These are phyloP conservation scores for Asparagopsis taxiformis DNA, from an alignment of 31 red algal genomes.

Conservation along the genomic window DNA sequence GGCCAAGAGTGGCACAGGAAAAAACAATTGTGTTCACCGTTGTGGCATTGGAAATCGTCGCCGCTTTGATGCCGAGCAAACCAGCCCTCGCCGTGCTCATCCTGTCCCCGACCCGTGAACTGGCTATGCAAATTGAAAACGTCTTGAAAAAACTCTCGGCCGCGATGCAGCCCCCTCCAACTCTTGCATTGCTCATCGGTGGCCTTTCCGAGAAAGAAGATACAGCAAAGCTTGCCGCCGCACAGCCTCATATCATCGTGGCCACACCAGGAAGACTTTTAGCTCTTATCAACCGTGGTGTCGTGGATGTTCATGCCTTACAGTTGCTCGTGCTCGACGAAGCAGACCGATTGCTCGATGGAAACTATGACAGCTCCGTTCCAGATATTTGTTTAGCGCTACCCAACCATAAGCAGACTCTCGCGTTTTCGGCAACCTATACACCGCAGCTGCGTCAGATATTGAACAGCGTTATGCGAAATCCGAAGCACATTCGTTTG, in stretches of 20 bases:
- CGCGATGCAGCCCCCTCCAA: slow-evolving; percentile 9
- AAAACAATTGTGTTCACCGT: slow-evolving; percentile 55
- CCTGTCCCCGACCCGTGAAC: slow-evolving; percentile 50
- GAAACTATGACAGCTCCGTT: slow-evolving; percentile 16
- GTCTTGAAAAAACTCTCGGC: slow-evolving; percentile 15
- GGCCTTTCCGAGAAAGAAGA: slow-evolving; percentile 30
- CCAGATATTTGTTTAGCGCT: slow-evolving; percentile 35
- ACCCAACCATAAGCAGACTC: slow-evolving; percentile 23
- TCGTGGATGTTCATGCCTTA: slow-evolving; percentile 15
- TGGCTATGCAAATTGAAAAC: slow-evolving; percentile 27
- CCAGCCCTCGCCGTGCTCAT: slow-evolving; percentile 11
- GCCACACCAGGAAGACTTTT: slow-evolving; percentile 51
- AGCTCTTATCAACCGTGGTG: slow-evolving; percentile 15
- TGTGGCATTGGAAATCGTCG: slow-evolving; percentile 12
- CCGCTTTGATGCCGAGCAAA: neutral
- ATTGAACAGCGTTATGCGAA: slow-evolving; percentile 45
- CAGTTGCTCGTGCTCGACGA: slow-evolving; percentile 56
- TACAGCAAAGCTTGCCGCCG: slow-evolving; percentile 1
- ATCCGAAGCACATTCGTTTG: slow-evolving; percentile 17
- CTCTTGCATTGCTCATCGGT: slow-evolving; percentile 16
- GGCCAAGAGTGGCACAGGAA: slow-evolving; percentile 54
- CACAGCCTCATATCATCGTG: slow-evolving; percentile 22
- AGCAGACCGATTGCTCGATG: slow-evolving; percentile 43
- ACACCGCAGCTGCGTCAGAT: slow-evolving; percentile 13
- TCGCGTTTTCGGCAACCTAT: slow-evolving; percentile 64